Percentiles rank a stretch among this genome's conserved stretches.
These are phyloP conservation scores for Ogataea philodendri DNA, from an alignment of 805 yeast genomes.

Conservation along the genomic window DNA sequence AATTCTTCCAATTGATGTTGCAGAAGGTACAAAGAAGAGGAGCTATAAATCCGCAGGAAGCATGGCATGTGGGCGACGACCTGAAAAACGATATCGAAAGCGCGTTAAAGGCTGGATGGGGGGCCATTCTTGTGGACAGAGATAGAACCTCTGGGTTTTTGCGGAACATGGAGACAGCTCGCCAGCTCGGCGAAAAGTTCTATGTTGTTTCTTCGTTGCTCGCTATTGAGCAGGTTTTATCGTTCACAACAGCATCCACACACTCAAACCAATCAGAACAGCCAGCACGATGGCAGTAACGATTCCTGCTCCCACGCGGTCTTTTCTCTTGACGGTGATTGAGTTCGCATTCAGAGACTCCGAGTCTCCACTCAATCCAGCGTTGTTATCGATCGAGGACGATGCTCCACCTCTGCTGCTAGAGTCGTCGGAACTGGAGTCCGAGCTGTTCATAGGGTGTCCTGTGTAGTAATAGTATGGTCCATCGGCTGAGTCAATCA, in stretches of 20 bases:
- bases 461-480: slow-evolving; percentile 55
- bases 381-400: slow-evolving; percentile 33
- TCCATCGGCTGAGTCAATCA: slow-evolving; percentile 40
- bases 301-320: slow-evolving; percentile 87
- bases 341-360: slow-evolving; percentile 43
- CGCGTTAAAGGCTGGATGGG: slow-evolving; percentile 57
- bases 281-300: slow-evolving; percentile 74
- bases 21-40: slow-evolving; percentile 19
- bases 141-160: slow-evolving; percentile 17
- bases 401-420: slow-evolving; percentile 43
- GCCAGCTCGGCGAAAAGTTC: slow-evolving; percentile 15
- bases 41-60: slow-evolving; percentile 22
- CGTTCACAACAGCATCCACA: slow-evolving; percentile 62
- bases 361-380: slow-evolving; percentile 53
- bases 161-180: slow-evolving; percentile 8
- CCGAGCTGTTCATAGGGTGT: slow-evolving; percentile 1
- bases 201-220: slow-evolving; percentile 21
- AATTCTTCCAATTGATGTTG: slow-evolving; percentile 44
- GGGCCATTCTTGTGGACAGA: slow-evolving; percentile 42
- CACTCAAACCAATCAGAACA: slow-evolving; percentile 58
- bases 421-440: background rate
- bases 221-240: slow-evolving; percentile 14
- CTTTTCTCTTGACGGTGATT: slow-evolving; percentile 55
- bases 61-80: slow-evolving; percentile 74
- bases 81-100: slow-evolving; percentile 53